Evolutionary conservation across 2,329 filamentous ascomycete species (phyloP).

Genomic region (Chaetomium olivaceum): DNA sequence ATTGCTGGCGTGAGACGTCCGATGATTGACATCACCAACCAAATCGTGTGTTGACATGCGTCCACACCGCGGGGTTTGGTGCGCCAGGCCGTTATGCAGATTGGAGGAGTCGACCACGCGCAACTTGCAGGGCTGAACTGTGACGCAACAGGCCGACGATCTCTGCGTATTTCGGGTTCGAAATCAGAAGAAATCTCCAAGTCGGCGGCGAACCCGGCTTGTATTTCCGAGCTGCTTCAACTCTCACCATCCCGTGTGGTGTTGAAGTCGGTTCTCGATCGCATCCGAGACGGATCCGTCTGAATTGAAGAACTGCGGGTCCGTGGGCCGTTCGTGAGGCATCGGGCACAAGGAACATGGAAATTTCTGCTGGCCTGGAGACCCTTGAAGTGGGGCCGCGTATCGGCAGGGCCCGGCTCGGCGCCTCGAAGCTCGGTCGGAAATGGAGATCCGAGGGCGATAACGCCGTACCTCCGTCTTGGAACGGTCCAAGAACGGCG

Average conservation of each 20-base stretch:
- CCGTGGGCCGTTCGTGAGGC: slow-evolving; percentile 1
- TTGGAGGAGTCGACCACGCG: not conserved
- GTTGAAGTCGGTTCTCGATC: slow-evolving; percentile 9
- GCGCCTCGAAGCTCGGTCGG: slow-evolving; percentile 29
- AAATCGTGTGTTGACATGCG: not conserved
- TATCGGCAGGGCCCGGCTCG: slow-evolving; percentile 27
- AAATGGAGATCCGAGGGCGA: slow-evolving; percentile 36
- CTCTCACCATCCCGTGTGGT: not conserved
- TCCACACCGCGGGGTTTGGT: slow-evolving; percentile 1
- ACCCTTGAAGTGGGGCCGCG: slow-evolving; percentile 30
- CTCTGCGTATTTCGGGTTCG: not conserved
- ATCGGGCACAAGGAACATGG: slow-evolving; percentile 25
- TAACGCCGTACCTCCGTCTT: slow-evolving; percentile 31
- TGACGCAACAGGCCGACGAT: slow-evolving; percentile 17
- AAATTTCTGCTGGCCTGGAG: slow-evolving; percentile 35
- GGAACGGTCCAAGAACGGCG: slow-evolving; percentile 9
- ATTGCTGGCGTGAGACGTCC: not conserved
- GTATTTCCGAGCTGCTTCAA: not conserved
- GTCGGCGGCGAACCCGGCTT: not conserved
- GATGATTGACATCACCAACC: slow-evolving; percentile 11
- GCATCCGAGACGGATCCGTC: slow-evolving; percentile 16
- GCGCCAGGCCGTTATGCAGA: slow-evolving; percentile 5
- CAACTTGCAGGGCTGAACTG: slow-evolving; percentile 18
- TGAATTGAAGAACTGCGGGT: not conserved
- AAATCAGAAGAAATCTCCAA: not conserved